A percentile compares a stretch with the other conserved stretches of the same genome.
Evolutionary conservation across 805 yeast species (phyloP).

Genomic region (Lipomyces anomalus): DNA sequence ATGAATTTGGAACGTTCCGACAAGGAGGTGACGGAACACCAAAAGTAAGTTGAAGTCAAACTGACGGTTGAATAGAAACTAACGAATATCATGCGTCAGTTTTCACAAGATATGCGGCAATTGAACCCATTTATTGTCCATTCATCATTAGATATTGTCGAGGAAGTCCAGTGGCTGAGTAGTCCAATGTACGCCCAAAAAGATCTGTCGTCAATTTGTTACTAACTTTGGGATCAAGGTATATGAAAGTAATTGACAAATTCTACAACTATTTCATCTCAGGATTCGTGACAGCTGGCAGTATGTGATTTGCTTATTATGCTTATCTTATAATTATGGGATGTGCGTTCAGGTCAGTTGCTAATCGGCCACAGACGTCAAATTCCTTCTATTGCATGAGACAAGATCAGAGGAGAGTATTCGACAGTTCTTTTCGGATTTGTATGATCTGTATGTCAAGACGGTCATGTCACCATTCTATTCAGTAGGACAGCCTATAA

Average conservation of each 20-base stretch:
- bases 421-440: slow-evolving; percentile 75
- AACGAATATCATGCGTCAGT: too few relatives aligned
- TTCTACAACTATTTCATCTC: slow-evolving; percentile 80
- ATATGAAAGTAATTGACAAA: slow-evolving; percentile 73
- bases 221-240: slow-evolving; percentile 28
- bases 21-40: slow-evolving; percentile 61
- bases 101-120: slow-evolving; percentile 67
- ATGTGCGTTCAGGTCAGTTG: background rate
- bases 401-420: slow-evolving; percentile 63
- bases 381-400: slow-evolving; percentile 68
- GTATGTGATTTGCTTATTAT: slow-evolving; percentile 19
- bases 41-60: slow-evolving; percentile 27
- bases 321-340: background rate
- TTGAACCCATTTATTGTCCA: slow-evolving; percentile 83
- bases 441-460: slow-evolving; percentile 83
- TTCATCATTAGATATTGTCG: slow-evolving; percentile 84
- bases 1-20: slow-evolving; percentile 73
- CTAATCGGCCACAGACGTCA: slow-evolving; percentile 41
- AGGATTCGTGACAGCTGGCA: slow-evolving; percentile 83
- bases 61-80: background rate
- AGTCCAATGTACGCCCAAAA: slow-evolving; percentile 38
- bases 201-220: background rate
- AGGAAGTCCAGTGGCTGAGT: slow-evolving; percentile 78
- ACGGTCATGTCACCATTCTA: slow-evolving; percentile 83
- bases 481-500: slow-evolving; percentile 64